Base-by-base conservation (phyloP, 352 stramenopile genomes). In the Pythium diclinum region DNA sequence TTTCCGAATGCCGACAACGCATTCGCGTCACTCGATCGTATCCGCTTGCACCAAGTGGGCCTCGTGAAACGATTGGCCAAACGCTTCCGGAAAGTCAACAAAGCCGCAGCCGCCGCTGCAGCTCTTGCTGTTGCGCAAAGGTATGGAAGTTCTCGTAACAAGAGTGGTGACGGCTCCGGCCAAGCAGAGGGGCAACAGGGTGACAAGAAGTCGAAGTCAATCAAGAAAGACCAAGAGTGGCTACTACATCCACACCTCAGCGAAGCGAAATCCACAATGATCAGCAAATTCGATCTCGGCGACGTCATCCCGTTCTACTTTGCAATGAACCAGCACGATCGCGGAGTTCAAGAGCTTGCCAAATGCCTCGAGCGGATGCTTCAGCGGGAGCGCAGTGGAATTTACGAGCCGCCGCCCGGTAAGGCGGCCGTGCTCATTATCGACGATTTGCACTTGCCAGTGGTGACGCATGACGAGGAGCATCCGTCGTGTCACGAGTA, bases 401-500 rank as follows among this genome's bases (percentile, higher is more conserved):
- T 80, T 25, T 76, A 63, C 33, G 73, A 80, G 46, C 73, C 73
- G 17, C 73, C 73, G 19, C 69, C 73, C 1, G 73, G 73, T 1
- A 80, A 80, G 54, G 59, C 58, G 0, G 69, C 72, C 28, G 53
- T 77, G 7, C 49, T 80, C 3, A 62, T 77, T 23, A 63, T 80
- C 21, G 73, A 80, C 57, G 73, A 80, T 30, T 38, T 80, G 25
- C 73, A 80, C 46, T 62, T 80, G 25, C 73, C 73, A 3, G 42
- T 69, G 3, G 36, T n/a, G 0, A 48, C 11, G 7, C 28, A 65
- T 6, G 71, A 72, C 21, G 63, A 74, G 42, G 46, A 66, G 48
- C 56, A 65, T 54, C 67, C 67, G 19, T 72, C 51, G 0, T 65
- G 44, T 19, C 61, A 76, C 28, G 69, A 64, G 5, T 76, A 68